These are phyloP conservation scores for Cystofilobasidium bisporidii DNA, from an alignment of 768 basidiomycete genomes.

Conservation along the genomic window DNA sequence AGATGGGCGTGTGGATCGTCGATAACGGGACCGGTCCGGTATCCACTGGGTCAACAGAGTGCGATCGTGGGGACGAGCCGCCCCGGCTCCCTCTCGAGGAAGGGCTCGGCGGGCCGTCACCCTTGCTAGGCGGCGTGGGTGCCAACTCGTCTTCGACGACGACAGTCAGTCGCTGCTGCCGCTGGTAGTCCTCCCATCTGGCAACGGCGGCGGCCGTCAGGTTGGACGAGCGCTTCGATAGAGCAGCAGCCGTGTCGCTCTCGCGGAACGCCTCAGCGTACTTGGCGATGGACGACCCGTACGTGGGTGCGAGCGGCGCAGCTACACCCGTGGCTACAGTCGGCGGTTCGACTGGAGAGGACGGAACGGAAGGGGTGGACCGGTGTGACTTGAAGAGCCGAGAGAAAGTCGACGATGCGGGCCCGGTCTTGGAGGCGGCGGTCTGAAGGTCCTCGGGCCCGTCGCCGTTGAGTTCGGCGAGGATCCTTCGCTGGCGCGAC, in stretches of 20 bases:
- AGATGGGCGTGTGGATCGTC: neutral
- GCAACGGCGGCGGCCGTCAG: constrained; percentile 14
- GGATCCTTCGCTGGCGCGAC: constrained; percentile 23
- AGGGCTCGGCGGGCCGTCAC: neutral
- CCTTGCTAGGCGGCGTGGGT: neutral
- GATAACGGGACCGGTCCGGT: neutral
- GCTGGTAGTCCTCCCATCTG: constrained; percentile 15
- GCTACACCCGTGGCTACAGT: no score
- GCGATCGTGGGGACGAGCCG: constrained; percentile 1
- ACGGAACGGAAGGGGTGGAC: neutral
- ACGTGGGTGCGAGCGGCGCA: no score
- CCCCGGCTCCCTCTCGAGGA: neutral
- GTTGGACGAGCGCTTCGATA: constrained; percentile 26
- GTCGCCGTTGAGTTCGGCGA: constrained; percentile 26
- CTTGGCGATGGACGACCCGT: neutral
- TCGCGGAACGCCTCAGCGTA: constrained; percentile 23
- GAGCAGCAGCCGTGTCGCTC: constrained; percentile 22
- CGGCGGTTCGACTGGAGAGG: neutral
- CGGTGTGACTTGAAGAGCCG: neutral
- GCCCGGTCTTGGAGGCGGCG: neutral
- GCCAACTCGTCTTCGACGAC: neutral
- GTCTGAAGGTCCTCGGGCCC: constrained; percentile 24
- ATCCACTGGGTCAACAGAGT: constrained; percentile 1
- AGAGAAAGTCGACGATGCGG: neutral
- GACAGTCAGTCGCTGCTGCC: neutral